phyloP scores from a whole-genome alignment of 345 rosid species.

The Punica granatum region DNA sequence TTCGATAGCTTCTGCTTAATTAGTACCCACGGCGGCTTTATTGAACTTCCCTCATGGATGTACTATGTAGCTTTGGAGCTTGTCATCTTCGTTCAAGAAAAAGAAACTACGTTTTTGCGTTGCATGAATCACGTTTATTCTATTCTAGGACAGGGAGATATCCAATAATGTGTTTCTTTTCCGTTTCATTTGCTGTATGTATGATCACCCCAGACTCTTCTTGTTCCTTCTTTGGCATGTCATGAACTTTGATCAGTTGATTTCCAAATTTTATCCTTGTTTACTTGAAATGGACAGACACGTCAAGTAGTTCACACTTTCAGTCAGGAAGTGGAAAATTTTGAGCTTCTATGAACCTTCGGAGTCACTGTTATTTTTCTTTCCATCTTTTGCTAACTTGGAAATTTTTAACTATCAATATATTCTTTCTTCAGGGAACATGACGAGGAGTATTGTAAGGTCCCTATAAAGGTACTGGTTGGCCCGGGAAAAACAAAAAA shows the following conservation, averaged over 20 bases:
- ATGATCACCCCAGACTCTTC: not conserved
- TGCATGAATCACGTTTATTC: not conserved
- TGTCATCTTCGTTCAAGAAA: not conserved
- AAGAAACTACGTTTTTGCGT: not conserved
- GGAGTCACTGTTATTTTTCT: not conserved
- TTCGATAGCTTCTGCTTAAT: not conserved
- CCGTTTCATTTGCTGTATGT: not conserved
- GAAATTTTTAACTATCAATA: not conserved
- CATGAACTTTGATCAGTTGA: not conserved
- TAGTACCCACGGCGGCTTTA: not conserved
- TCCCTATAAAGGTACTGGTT: conserved; percentile 17
- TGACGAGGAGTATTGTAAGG: conserved; percentile 17
- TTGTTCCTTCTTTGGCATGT: not conserved
- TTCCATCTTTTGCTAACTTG: not conserved
- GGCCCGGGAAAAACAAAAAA: conserved; percentile 26
- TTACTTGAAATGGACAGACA: not conserved
- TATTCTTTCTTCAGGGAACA: conserved; percentile 26
- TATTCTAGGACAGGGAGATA: not conserved
- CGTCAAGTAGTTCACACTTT: not conserved
- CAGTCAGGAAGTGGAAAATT: not conserved
- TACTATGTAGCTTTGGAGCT: not conserved
- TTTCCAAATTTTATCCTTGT: not conserved
- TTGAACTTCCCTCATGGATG: not conserved
- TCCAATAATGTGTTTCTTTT: not conserved
- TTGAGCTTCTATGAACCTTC: not conserved